phyloP scores from a whole-genome alignment of 2,329 filamentous ascomycete species.

The Pseudogymnoascus sp. region DNA sequence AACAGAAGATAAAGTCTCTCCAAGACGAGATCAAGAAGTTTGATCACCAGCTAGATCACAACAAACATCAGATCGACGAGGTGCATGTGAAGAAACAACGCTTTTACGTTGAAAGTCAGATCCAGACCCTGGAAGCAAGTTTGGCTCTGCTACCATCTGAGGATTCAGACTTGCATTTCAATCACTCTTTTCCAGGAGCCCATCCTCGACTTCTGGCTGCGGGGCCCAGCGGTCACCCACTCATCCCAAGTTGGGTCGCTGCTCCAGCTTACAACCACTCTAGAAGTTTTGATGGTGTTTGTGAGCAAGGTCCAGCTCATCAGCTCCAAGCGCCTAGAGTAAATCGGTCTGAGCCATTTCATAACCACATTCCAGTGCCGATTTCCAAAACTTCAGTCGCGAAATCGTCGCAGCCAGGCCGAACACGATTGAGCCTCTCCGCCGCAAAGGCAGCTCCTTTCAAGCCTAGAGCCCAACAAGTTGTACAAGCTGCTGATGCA shows the following conservation, averaged over 20 bases:
- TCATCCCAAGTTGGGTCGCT: background rate
- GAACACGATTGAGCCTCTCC: conserved; percentile 26
- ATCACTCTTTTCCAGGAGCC: background rate
- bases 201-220: background rate
- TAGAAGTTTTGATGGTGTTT: conserved; percentile 6
- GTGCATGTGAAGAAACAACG: conserved; percentile 41
- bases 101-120: conserved; percentile 33
- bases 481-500: background rate
- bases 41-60: conserved; percentile 53
- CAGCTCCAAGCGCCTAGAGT: background rate
- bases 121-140: conserved; percentile 21
- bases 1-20: conserved; percentile 31
- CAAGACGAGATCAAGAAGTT: conserved; percentile 47
- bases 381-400: background rate
- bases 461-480: conserved; percentile 20
- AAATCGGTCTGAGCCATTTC: conserved; percentile 11
- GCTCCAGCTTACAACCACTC: background rate
- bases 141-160: conserved; percentile 12
- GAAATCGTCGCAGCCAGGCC: conserved; percentile 9
- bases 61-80: conserved; percentile 56
- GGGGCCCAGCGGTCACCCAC: background rate
- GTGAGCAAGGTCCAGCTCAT: background rate
- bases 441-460: conserved; percentile 31
- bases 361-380: background rate
- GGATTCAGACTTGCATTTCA: background rate